Base-by-base conservation (phyloP, 345 rosid genomes). In the Populus davidiana region DNA sequence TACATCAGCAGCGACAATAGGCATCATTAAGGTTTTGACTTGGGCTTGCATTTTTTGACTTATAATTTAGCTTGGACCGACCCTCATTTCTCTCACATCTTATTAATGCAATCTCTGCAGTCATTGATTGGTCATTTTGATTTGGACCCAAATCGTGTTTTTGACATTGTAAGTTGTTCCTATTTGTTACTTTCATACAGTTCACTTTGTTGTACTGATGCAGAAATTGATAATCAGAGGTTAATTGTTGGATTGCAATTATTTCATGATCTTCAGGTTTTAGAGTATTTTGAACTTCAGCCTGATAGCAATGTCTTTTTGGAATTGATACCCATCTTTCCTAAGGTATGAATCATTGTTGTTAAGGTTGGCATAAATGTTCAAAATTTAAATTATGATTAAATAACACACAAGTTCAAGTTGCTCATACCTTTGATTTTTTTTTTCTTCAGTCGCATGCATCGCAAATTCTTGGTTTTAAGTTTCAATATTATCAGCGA, bases 101-200 rank as follows among this genome's bases (percentile, higher is more conserved):
- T 79, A 80, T 47, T 82, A 33, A 49, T 80, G 62, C 73, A 43
- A 70, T 67, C 70, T 70, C 63, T 89, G 90, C 97, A 96, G 99
- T 96, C 99, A 69, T 82, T 96, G 76, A 96, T 96, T 81, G 99
- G 99, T 68, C 99, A 96, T 81, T 96, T 96, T 81, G 99, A 96
- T 90, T 85, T 96, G 82, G 99, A 96, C 78, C 99, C 98, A 0
- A 96, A 96, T 79, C 99, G 98, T 81, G 99, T 96, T 87, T 96
- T 96, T 70, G 99, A 96, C 86, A 89, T 96, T 77, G 99, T 96
- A 91, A 94, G 99, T 85, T 80, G 41, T 67, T 67, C 67, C 12
- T 31, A 20, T 12, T 61, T 59, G 59, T 21, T 69, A 18, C 59
- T 67, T 73, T 62, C 79, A 21, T 66, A 65, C 72, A 23, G 25